A percentile compares a stretch with the other conserved stretches of the same genome.
phyloP scores from a whole-genome alignment of 352 stramenopile species.

The Phytopythium boreale region DNA sequence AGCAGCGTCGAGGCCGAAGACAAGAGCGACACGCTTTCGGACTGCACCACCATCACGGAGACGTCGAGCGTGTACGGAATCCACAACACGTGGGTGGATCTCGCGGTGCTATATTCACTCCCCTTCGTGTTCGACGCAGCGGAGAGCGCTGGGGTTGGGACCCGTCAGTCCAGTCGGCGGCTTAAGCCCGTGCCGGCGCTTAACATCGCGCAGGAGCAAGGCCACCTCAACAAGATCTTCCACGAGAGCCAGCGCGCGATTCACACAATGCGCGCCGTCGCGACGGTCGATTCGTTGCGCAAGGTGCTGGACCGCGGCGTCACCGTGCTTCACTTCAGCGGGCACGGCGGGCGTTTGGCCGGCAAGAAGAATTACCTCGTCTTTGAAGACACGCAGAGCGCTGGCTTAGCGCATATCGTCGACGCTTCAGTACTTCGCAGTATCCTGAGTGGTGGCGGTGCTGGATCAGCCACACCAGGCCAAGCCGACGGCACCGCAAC shows the following conservation, averaged over 20 bases:
- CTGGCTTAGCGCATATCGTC: conserved; percentile 66
- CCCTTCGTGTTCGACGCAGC: conserved; percentile 59
- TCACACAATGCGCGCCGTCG: conserved; percentile 70
- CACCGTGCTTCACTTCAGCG: conserved; percentile 78
- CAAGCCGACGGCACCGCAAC: background rate
- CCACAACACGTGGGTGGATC: conserved; percentile 78
- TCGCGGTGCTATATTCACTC: conserved; percentile 70
- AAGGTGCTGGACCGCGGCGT: conserved; percentile 77
- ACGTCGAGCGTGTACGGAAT: conserved; percentile 72
- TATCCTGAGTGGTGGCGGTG: conserved; percentile 34
- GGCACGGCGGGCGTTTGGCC: conserved; percentile 62
- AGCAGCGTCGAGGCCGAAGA: conserved; percentile 38
- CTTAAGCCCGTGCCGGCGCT: conserved; percentile 62
- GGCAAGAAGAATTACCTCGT: conserved; percentile 65
- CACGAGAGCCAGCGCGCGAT: conserved; percentile 67
- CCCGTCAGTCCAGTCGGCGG: conserved; percentile 15
- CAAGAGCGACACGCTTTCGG: conserved; percentile 76
- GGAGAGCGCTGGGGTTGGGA: conserved; percentile 1
- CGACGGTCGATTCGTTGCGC: conserved; percentile 67
- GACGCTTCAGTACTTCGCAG: conserved; percentile 54
- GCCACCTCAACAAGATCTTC: conserved; percentile 73
- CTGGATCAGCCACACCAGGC: background rate
- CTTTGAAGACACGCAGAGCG: conserved; percentile 74
- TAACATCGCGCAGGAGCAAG: conserved; percentile 67
- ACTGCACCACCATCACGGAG: conserved; percentile 70